Base-by-base conservation (phyloP, 2,329 filamentous ascomycete genomes). In the Penicillium crustosum region DNA sequence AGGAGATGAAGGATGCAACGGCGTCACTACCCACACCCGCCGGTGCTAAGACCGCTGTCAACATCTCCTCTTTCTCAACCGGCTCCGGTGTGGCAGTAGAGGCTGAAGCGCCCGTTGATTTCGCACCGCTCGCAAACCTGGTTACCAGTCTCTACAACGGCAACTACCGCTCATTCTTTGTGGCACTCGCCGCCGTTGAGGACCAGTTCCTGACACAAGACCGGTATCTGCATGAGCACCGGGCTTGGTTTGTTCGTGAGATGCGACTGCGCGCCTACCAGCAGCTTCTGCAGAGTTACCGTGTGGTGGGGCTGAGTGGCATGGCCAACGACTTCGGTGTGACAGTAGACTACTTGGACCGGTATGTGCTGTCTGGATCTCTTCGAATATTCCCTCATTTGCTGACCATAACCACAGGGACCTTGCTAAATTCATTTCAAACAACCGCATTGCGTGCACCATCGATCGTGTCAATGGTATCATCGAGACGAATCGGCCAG, bases 241-340 rank as follows among this genome's bases (percentile, higher is more conserved):
- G 91, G 75, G 88, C 87, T 71, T 99, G 94, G 93, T 97, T 94
- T 75, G 93, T 99, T 68, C 89, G 94, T 51, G 94, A 99, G 83
- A 99, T 99, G 94, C 88, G 94, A 57, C 85, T 97, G 65, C 88
- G 93, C 58, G 93, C 91, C 36, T 99, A 99, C 80, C 91, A 96
- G 77, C 94, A 99, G 81, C 85, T 99, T 41, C 84, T 99, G 43
- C 94, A 97, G 81, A 96, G 91, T 73, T 99, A 99, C 80, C 89
- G 93, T 48, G 91, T 99, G 12, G 94, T 99, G 36, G 92, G 93
- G n/a, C 82, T 99, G 64, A 89, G 91, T 76, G 96, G 91, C 78
- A 99, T 99, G 93, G 94, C 94, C 21, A 89, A 87, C 64, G 93
- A 96, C 75, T 99, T 99, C 80, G 94, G 94, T 55, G 93, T 99